Evolutionary conservation across 1,284 basidiomycete genomes (phyloP).

Genomic region (Marasmius tenuissimus): DNA sequence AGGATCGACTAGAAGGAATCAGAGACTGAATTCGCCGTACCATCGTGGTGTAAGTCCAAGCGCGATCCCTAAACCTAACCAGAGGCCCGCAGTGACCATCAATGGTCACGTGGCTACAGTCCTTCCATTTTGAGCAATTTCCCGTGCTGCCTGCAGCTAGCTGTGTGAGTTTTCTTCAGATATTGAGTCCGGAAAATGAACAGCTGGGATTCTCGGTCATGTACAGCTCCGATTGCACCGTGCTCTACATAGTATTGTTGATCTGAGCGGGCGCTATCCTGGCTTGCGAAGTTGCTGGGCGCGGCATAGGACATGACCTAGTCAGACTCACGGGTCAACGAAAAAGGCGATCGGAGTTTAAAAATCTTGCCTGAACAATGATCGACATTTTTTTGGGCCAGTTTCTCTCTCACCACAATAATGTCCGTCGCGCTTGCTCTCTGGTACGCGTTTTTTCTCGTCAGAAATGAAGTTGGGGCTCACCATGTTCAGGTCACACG

Average conservation of each 20-base stretch:
- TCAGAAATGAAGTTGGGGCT: constrained; percentile 3
- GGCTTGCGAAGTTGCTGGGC: no score
- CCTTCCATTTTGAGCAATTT: no score
- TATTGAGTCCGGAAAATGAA: no score
- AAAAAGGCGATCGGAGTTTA: neutral
- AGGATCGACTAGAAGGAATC: neutral
- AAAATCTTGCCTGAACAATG: neutral
- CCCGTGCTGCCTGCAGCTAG: no score
- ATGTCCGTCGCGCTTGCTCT: constrained; percentile 63
- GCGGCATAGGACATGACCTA: no score
- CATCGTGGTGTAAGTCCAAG: constrained; percentile 15
- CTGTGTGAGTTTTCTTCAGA: no score
- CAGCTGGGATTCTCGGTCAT: no score
- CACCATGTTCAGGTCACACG: constrained; percentile 51
- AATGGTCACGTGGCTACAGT: no score
- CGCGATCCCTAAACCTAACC: neutral
- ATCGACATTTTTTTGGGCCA: neutral
- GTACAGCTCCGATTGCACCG: no score
- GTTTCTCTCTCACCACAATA: constrained; percentile 18
- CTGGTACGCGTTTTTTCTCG: constrained; percentile 45
- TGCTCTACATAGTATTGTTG: no score
- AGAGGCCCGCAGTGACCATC: neutral
- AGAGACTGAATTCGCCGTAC: constrained; percentile 11
- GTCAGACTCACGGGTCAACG: no score
- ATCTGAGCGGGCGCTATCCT: no score